Evolutionary conservation across 176 grass and related monocot genomes (phyloP).

Genomic region (Zea mays): Zm-B73-REFERENCE-NAM-5.0 NC_050101.1:6832501-6833000

Average conservation of each 20-base stretch:
- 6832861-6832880: slow-evolving; percentile 55
- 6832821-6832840: slow-evolving; percentile 35
- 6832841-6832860: slow-evolving; percentile 56
- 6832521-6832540: slow-evolving; percentile 44
- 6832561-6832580: slow-evolving; percentile 65
- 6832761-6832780: slow-evolving; percentile 10
- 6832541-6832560: slow-evolving; percentile 58
- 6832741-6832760: slow-evolving; percentile 32
- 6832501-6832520: neutral
- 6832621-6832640: slow-evolving; percentile 53
- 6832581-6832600: slow-evolving; percentile 60
- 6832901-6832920: slow-evolving; percentile 87
- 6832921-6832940: slow-evolving; percentile 70
- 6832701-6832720: slow-evolving; percentile 51
- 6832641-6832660: slow-evolving; percentile 50
- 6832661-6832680: slow-evolving; percentile 48
- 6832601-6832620: slow-evolving; percentile 71
- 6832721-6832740: slow-evolving; percentile 43
- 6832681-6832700: slow-evolving; percentile 59
- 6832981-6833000: slow-evolving; percentile 54
- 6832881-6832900: slow-evolving; percentile 68
- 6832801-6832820: slow-evolving; percentile 35
- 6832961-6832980: slow-evolving; percentile 53
- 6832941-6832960: slow-evolving; percentile 65
- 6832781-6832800: neutral